Conservation (phyloP, 768 basidiomycete species). For the Termitomyces sp. region DNA sequence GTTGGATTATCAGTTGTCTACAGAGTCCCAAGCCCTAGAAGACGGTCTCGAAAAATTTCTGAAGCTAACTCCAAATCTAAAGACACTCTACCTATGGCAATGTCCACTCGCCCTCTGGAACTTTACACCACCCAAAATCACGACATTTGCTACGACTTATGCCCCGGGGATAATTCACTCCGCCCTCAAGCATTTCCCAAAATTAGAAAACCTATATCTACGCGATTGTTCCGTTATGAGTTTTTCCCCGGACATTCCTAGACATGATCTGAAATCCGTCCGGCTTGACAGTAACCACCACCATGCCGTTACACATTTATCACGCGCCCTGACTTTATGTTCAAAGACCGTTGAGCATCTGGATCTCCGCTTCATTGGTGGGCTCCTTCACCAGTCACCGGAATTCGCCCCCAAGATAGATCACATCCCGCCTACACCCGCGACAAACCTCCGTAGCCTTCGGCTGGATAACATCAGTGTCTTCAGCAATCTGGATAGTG, state of each 20-base stretch:
- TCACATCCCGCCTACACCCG: neutral
- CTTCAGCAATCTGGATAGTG: conserved; percentile 17
- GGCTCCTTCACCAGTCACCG: conserved; percentile 19
- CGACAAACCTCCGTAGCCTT: conserved; percentile 15
- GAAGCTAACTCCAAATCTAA: conserved; percentile 17
- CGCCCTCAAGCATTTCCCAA: conserved; percentile 18
- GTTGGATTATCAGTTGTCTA: conserved; percentile 21
- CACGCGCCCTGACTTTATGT: conserved; percentile 17
- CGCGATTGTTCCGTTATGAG: conserved; percentile 21
- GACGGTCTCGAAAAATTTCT: conserved; percentile 19
- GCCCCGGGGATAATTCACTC: conserved; percentile 21
- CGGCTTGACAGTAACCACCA: conserved; percentile 23
- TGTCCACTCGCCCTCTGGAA: conserved; percentile 24
- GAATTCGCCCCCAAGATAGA: conserved; percentile 10
- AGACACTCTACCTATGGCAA: conserved; percentile 19
- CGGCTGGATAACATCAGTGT: conserved; percentile 24
- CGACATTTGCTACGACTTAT: conserved; percentile 22
- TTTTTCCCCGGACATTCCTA: conserved; percentile 15
- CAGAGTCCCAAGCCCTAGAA: conserved; percentile 16
- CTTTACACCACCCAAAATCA: conserved; percentile 13
- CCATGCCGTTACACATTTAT: conserved; percentile 19
- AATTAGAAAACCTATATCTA: conserved; percentile 19
- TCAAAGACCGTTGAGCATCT: conserved; percentile 15
- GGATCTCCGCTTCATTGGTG: conserved; percentile 24
- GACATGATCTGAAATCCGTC: conserved; percentile 18